Percentiles rank a stretch among this genome's conserved stretches.
Evolutionary conservation across 2,329 filamentous ascomycete genomes (phyloP).

Genomic region (Capronia coronata): DNA sequence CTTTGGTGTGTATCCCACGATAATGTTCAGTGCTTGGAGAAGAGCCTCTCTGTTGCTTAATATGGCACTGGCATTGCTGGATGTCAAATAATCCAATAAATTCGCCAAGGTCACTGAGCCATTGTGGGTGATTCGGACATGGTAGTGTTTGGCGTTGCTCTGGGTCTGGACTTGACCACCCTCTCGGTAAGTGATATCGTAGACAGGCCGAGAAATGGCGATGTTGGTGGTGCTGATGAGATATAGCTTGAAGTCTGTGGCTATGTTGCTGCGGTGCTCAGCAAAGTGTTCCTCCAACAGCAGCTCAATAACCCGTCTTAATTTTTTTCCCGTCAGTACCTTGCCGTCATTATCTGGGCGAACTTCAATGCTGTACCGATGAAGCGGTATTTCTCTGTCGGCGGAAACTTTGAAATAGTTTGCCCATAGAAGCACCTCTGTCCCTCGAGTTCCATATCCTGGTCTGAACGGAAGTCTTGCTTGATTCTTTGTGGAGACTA

Average conservation of each 20-base stretch:
- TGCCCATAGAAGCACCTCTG: slow-evolving; percentile 4
- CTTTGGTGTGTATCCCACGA: slow-evolving; percentile 1
- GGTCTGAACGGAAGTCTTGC: slow-evolving; percentile 1
- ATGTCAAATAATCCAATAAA: not conserved
- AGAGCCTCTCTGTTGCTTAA: not conserved
- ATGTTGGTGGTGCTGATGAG: slow-evolving; percentile 31
- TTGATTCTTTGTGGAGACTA: not conserved
- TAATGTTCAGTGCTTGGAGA: slow-evolving; percentile 2
- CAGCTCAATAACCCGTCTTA: slow-evolving; percentile 43
- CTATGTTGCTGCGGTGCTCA: slow-evolving; percentile 31
- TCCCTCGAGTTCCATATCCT: slow-evolving; percentile 1
- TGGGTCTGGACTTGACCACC: slow-evolving; percentile 34
- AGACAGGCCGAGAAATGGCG: slow-evolving; percentile 27
- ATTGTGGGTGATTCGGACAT: slow-evolving; percentile 34
- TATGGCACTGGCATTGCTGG: not conserved
- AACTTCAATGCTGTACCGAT: slow-evolving; percentile 1
- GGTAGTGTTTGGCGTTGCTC: slow-evolving; percentile 33
- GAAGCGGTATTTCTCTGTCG: not conserved
- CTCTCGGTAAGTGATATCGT: slow-evolving; percentile 30
- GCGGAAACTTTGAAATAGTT: not conserved
- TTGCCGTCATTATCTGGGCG: slow-evolving; percentile 12
- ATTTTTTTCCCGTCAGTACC: not conserved
- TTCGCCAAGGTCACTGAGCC: slow-evolving; percentile 35
- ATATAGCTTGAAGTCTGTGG: slow-evolving; percentile 38
- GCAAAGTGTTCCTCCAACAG: slow-evolving; percentile 39